Evolutionary conservation across 768 basidiomycete species (phyloP).

Genomic region (Clathrus columnatus): DNA sequence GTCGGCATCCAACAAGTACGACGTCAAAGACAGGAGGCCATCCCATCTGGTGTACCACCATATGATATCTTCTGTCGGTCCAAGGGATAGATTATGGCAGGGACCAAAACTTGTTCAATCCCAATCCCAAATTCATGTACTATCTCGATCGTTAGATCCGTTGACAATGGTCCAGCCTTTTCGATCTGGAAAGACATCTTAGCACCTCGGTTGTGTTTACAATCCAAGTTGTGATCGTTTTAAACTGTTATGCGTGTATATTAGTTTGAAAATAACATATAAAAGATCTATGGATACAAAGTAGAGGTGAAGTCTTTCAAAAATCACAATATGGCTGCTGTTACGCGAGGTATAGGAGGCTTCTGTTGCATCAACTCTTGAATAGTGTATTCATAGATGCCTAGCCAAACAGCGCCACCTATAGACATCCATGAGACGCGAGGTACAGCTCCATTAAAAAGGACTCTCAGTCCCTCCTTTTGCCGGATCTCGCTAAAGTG

Average conservation of each 20-base stretch:
- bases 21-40: too few species aligned
- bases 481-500: not conserved
- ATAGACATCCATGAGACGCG: not conserved
- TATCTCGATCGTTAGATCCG: too few species aligned
- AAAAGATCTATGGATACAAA: not conserved
- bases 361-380: not conserved
- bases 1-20: too few species aligned
- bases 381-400: not conserved
- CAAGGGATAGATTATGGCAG: too few species aligned
- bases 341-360: not conserved
- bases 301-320: not conserved
- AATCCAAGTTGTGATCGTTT: not conserved
- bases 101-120: too few species aligned
- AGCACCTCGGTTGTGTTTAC: not conserved
- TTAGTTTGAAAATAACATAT: not conserved
- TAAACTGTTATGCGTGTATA: not conserved
- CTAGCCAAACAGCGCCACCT: not conserved
- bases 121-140: too few species aligned
- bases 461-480: not conserved
- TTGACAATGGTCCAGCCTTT: too few species aligned
- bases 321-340: not conserved
- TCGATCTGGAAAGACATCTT: too few species aligned
- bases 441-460: not conserved
- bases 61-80: too few species aligned
- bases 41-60: too few species aligned